These are phyloP conservation scores for Amanita inopinata DNA, from an alignment of 768 basidiomycete species.

Conservation along the genomic window DNA sequence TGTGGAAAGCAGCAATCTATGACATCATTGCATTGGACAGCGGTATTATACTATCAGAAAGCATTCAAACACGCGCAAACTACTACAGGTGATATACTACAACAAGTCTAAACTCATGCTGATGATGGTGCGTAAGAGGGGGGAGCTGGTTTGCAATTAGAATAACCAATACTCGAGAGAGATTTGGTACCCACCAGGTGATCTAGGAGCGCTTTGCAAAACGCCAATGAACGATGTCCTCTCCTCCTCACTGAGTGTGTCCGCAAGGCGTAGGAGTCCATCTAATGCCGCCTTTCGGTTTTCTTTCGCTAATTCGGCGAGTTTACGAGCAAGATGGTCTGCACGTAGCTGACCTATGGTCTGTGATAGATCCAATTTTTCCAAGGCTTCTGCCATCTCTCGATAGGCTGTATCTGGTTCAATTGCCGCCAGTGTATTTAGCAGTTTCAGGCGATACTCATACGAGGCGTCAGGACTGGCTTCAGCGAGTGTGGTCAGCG, in stretches of 20 bases:
- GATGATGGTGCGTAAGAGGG: constrained; percentile 24
- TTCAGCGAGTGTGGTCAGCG: constrained; percentile 51
- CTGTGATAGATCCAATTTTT: constrained; percentile 56
- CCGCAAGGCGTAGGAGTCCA: constrained; percentile 64
- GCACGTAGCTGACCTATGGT: constrained; percentile 57
- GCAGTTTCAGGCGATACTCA: constrained; percentile 55
- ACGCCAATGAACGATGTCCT: constrained; percentile 47
- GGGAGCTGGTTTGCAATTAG: constrained; percentile 20
- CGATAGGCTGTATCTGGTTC: constrained; percentile 45
- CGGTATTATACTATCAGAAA: not conserved
- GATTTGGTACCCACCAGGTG: constrained; percentile 39
- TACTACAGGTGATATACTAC: constrained; percentile 2
- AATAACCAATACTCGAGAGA: not conserved
- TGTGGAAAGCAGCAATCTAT: not conserved
- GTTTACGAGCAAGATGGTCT: constrained; percentile 55
- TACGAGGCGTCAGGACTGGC: constrained; percentile 63
- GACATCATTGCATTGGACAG: constrained; percentile 3
- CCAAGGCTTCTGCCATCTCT: constrained; percentile 53
- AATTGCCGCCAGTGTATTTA: constrained; percentile 52
- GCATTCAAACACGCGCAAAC: not conserved
- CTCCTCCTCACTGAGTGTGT: constrained; percentile 66
- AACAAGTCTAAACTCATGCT: constrained; percentile 3
- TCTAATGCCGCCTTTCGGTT: constrained; percentile 72
- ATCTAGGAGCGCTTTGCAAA: constrained; percentile 48
- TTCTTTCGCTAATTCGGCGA: constrained; percentile 60